Evolutionary conservation across 2,329 filamentous ascomycete species (phyloP).

Genomic region (Apiospora aurea): DNA sequence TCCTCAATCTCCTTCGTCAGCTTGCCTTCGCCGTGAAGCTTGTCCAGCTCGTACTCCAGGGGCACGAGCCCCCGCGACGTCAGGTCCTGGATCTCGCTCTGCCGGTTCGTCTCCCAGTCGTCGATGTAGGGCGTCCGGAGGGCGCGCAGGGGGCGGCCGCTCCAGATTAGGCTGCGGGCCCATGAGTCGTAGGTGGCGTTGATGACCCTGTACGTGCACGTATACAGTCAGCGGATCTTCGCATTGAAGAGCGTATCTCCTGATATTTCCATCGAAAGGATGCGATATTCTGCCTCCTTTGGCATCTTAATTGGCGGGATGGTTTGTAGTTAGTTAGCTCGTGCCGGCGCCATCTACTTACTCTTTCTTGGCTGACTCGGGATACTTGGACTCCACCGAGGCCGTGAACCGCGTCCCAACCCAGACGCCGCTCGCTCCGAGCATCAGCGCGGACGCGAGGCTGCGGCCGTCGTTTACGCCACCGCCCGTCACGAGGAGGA

Average conservation of each 20-base stretch:
- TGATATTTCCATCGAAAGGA: no score
- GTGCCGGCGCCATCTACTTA: not conserved
- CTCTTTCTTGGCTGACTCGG: conserved; percentile 26
- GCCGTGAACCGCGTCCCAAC: conserved; percentile 89
- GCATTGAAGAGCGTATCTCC: not conserved
- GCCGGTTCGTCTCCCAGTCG: conserved; percentile 92
- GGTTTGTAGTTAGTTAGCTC: no score
- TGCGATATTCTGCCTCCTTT: not conserved
- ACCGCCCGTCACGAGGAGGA: conserved; percentile 90
- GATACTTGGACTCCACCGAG: conserved; percentile 28
- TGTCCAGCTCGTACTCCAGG: conserved; percentile 64
- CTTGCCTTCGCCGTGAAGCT: conserved; percentile 27
- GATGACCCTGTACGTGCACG: conserved; percentile 20
- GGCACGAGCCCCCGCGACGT: conserved; percentile 88
- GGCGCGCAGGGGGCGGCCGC: conserved; percentile 88
- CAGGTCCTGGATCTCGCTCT: conserved; percentile 86
- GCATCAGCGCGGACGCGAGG: conserved; percentile 87
- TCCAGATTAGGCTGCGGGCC: conserved; percentile 89
- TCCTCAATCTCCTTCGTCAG: conserved; percentile 28
- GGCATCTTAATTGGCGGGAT: no score
- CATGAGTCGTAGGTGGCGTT: conserved; percentile 27
- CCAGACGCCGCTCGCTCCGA: conserved; percentile 91
- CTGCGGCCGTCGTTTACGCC: conserved; percentile 91
- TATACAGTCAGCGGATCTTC: not conserved
- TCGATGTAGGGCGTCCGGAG: conserved; percentile 88